Evolutionary conservation across 2,329 filamentous ascomycete species (phyloP), one percentile per base, ranked within the genome.

Genomic region (Rhinocladiella similis): DNA sequence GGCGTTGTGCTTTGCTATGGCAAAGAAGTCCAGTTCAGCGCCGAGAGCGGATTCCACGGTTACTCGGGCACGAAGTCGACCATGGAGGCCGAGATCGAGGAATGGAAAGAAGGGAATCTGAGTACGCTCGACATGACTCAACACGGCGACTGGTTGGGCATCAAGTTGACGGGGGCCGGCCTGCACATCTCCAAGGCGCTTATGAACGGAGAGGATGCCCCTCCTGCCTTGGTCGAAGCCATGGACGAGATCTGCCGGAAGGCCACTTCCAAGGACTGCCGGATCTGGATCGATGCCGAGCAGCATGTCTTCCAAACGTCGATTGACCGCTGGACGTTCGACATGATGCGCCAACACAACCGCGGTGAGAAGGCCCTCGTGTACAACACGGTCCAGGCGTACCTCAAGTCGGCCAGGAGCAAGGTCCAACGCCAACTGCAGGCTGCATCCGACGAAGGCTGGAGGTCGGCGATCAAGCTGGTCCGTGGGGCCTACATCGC

Each of bases 1-100:
- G 81, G 81, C 2, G 77, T 83, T 2, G 77, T 83, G 5, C 70
- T 83, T 2, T 76, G 77, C 18, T 83, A 83, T 63, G 80, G 78
- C 3, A 77, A 76, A 46, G 81, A 83, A 60, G 75, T 80, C 2
- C 67, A 67, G 47, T 54, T 76, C 19, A 1, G 4, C n/a, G 67
- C 73, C 41, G 67, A 67, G 54, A n/a, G n/a, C 66, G 69, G 27
- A 63, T 67, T 68, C 41, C 57, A 60, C 68, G 55, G 67, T 7
- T 64, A 70, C 43, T 69, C 73, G 1, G 55, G 71, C 33, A 64
- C 72, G 59, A 67, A 66, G 45, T 53, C 41, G 57, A 67, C 57
- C 54, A 63, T 50, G 69, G 50, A 60, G 6, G 66, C 29, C 12
- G 58, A 64, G 46, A 69, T 78, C 0, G 68, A 76, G 14, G 66